Evolutionary conservation across 352 stramenopile genomes (phyloP), one percentile per base, ranked within the genome.

Genomic region (Pythium utonaiense): DNA sequence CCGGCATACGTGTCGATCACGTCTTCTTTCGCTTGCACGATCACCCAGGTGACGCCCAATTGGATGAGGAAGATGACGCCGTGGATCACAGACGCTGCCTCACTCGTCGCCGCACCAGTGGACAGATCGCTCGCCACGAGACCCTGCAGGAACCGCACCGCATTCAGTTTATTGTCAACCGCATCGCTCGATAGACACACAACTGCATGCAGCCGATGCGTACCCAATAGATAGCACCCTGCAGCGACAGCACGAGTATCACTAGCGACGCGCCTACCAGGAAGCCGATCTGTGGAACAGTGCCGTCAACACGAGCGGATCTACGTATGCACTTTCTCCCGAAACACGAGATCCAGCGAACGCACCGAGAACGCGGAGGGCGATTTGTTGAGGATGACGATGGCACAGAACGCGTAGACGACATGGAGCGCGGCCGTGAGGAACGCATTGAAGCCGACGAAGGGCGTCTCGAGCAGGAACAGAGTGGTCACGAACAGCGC

Each of bases 1-100:
- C 83, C 83, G 44, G 83, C 83, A 45, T 91, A 93, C 0, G 83
- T 93, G 51, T 93, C 83, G 38, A 93, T 93, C 16, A 91, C 80
- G 62, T 90, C 83, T 67, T 93, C 81, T 64, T 89, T 91, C 10
- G 76, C 85, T 61, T 88, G 80, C 25, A 88, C 68, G 22, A 93
- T 69, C 38, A 83, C 60, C 33, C 67, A 79, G 3, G 83, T 91
- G 30, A 90, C 73, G 0, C 59, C 61, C 40, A 80, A 65, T 45
- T 93, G 83, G 30, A 91, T 71, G 8, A 68, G 57, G 42, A 88
- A 88, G 62, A 93, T 86, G 17, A 71, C 47, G 21, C 50, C 45
- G 49, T 93, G 77, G 8, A 93, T 53, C 12, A 33, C 63, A 24
- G 73, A 80, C 16, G 81, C 81, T 27, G 82, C 53, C 28, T 73